Base-by-base conservation (phyloP, 768 basidiomycete genomes). In the Amanita pallidorosea region DNA sequence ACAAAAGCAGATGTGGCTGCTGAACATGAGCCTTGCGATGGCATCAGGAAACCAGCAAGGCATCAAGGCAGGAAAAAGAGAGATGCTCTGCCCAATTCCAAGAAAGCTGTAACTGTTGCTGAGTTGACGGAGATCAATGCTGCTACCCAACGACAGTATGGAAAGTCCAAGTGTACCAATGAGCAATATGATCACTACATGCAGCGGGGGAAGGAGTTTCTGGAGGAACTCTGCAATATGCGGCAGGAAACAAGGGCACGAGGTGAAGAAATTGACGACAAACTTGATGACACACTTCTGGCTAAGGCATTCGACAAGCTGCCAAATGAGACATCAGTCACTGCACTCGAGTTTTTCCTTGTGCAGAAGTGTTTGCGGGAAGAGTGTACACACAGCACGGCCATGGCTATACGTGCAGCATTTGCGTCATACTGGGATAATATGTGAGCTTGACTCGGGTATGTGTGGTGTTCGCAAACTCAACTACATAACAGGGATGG, bases 311-410 rank as follows among this genome's bases (percentile, higher is more conserved):
- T 69, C 27, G 53, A 63, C 12, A 45, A 51, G 1, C 52, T 55
- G 1, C 68, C 66, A 3, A 65, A 65, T 52, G 46, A 51, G 23
- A 58, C 56, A 33, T 67, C 65, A 2, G 58, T 60, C 6, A 13
- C 22, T 5, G 65, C 54, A 1, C 46, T 68, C 5, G 58, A 62
- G 47, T 48, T 60, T 3, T 66, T 58, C 42, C 45, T 68, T 2
- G 57, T 60, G 1, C 58, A 65, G 36, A 68, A 69, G 50, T 67
- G 67, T 44, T 54, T 67, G 15, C 54, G 45, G 0, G 60, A 70
- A 25, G 51, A 55, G 8, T 38, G 31, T 1, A 54, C 54, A 2
- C 17, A 36, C 12, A 52, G 53, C 17, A 65, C 63, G 0, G 60
- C 57, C 13, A 53, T 57, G 11, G 56, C 59, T 4, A 63, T 64